Evolutionary conservation across 805 yeast genomes (phyloP).

Genomic region (Candida anglica): DNA sequence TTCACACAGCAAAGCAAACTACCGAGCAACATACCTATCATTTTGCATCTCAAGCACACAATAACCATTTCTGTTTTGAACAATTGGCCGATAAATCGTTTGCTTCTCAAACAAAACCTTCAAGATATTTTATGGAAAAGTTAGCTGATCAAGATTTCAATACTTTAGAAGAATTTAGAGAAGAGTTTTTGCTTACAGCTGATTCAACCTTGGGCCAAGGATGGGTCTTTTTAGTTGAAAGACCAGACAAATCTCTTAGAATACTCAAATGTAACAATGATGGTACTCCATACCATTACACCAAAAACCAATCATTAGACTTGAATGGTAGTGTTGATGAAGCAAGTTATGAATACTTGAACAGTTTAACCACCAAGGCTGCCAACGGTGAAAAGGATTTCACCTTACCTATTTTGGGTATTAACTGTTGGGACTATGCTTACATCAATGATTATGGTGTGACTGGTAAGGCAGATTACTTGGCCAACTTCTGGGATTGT

Average conservation of each 20-base stretch:
- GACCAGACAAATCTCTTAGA: constrained; percentile 52
- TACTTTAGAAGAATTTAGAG: constrained; percentile 48
- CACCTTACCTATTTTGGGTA: constrained; percentile 69
- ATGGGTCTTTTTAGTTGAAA: constrained; percentile 71
- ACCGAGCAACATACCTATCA: constrained; percentile 72
- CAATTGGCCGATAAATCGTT: constrained; percentile 41
- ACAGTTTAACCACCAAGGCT: constrained; percentile 39
- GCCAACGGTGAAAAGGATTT: constrained; percentile 47
- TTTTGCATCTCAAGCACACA: constrained; percentile 85
- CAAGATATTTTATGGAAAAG: constrained; percentile 34
- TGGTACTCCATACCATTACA: constrained; percentile 72
- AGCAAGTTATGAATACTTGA: constrained; percentile 47
- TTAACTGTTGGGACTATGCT: constrained; percentile 89
- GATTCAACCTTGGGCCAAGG: constrained; percentile 63
- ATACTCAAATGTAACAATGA: constrained; percentile 60
- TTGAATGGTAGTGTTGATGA: constrained; percentile 67
- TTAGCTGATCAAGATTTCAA: constrained; percentile 29
- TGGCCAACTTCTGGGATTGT: constrained; percentile 71
- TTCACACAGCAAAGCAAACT: constrained; percentile 63
- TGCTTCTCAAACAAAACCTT: constrained; percentile 33
- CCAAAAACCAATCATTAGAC: constrained; percentile 69
- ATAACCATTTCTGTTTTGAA: constrained; percentile 84
- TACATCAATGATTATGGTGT: constrained; percentile 82
- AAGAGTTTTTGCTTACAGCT: constrained; percentile 46
- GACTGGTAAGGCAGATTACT: constrained; percentile 64